These are phyloP conservation scores for Cryphonectria japonica DNA, from an alignment of 2,329 filamentous ascomycete genomes.

Conservation along the genomic window DNA sequence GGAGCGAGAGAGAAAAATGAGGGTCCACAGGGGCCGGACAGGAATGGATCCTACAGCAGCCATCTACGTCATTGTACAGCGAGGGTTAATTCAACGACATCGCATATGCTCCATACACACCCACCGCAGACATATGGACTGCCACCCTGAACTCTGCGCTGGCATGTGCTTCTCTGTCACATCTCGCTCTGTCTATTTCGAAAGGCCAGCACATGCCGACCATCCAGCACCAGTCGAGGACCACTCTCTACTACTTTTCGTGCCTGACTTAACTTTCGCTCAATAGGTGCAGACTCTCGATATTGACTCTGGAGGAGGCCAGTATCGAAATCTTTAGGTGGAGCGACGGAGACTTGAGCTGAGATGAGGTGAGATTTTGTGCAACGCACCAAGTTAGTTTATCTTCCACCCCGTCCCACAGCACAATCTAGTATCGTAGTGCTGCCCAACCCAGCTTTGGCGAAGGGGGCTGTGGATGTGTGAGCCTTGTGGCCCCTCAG, in stretches of 20 bases:
- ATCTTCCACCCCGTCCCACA: neutral
- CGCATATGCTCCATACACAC: constrained; percentile 16
- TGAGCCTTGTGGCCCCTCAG: neutral
- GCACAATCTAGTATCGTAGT: neutral
- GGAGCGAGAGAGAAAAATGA: neutral
- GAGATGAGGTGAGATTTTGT: neutral
- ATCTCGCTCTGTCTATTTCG: neutral
- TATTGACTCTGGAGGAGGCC: neutral
- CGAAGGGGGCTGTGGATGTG: neutral
- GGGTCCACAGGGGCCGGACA: neutral
- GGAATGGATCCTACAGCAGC: constrained; percentile 9
- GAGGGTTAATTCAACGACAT: constrained; percentile 29
- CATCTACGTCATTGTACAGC: constrained; percentile 26
- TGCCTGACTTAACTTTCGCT: neutral
- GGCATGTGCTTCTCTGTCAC: constrained; percentile 1
- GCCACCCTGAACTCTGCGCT: neutral
- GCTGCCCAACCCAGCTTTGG: neutral
- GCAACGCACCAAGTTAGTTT: neutral
- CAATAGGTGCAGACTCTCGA: neutral
- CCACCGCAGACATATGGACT: constrained; percentile 21
- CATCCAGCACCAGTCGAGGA: neutral
- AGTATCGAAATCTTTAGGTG: neutral
- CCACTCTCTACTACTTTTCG: neutral
- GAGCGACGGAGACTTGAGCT: neutral
- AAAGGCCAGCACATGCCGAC: neutral